Base-by-base conservation (phyloP, 352 stramenopile genomes). In the Thalassiosira hispida region DNA sequence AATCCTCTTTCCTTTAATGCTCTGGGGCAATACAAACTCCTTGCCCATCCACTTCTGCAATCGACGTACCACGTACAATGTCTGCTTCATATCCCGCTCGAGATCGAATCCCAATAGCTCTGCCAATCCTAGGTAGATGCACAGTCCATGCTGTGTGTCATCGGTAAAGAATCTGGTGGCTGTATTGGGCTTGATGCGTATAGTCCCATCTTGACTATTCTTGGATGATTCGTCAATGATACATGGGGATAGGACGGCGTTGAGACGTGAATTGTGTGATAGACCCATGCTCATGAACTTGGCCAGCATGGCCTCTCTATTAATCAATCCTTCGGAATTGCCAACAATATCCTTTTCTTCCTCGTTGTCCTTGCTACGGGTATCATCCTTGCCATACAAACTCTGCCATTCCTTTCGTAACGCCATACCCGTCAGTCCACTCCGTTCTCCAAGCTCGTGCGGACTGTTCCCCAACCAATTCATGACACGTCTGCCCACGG, bases 11-110 rank as follows among this genome's bases (percentile, higher is more conserved):
- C 51, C 40, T 27, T 27, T 49, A 27, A 5, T 22, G 12, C 20
- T 55, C 35, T 62, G 20, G 1, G 79, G 79, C 23, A 83, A 33
- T 29, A 86, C 79, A 66, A 81, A 86, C 73, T 86, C 79, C 40
- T 83, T 86, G 29, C 53, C 64, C 79, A 86, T 86, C 79, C 79
- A 86, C n/a, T 59, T 31, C 40, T 86, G 79, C 44, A 86, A 66
- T 44, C 75, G 71, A 42, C 79, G 71, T 29, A 86, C 79, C 11
- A 86, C 73, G 46, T 80, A 73, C 25, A 86, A 51, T 40, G 68
- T 83, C 51, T 57, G 40, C 27, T 64, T 66, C 79, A 86, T 86
- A 25, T 86, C 79, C 46, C 62, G 73, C 42, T 86, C 79, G 18
- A 86, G 59, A 67, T 86, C 74, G 23, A 86, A 83, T 14, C 79